These are phyloP conservation scores for Aspergillus phoenicis DNA, from an alignment of 2,329 filamentous ascomycete species.

Conservation along the genomic window DNA sequence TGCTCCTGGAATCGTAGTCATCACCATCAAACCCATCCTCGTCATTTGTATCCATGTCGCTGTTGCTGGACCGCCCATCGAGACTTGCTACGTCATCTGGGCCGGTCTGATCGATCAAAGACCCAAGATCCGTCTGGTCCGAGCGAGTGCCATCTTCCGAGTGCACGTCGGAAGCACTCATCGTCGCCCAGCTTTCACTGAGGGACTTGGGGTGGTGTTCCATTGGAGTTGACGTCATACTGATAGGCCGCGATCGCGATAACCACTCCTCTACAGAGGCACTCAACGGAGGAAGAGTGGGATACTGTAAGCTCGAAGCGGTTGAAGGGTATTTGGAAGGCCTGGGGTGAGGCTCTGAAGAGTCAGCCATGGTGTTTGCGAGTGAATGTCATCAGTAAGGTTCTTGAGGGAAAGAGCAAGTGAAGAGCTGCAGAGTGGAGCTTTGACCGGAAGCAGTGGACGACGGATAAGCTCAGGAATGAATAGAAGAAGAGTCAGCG, in stretches of 20 bases:
- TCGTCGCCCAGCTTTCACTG: constrained; percentile 51
- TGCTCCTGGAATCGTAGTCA: constrained; percentile 31
- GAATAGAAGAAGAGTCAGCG: constrained; percentile 16
- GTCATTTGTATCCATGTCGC: constrained; percentile 39
- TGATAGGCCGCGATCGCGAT: constrained; percentile 44
- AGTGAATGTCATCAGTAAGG: constrained; percentile 25
- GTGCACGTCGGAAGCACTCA: constrained; percentile 47
- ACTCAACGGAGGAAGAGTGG: constrained; percentile 44
- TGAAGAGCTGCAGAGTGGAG: constrained; percentile 21
- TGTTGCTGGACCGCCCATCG: constrained; percentile 41
- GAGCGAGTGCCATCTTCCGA: constrained; percentile 50
- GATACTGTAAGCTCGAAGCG: constrained; percentile 41
- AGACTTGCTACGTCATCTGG: constrained; percentile 50
- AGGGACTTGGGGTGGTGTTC: constrained; percentile 37
- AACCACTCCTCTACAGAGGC: constrained; percentile 46
- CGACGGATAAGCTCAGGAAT: constrained; percentile 18
- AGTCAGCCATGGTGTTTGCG: constrained; percentile 40
- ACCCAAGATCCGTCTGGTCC: constrained; percentile 47
- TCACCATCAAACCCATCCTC: constrained; percentile 33
- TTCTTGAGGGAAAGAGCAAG: constrained; percentile 17
- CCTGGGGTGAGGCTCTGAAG: constrained; percentile 36
- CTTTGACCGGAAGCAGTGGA: constrained; percentile 21
- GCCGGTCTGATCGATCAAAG: constrained; percentile 46
- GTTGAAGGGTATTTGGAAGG: constrained; percentile 30
- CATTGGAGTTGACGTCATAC: constrained; percentile 42